Percentiles rank a stretch among this genome's conserved stretches.
Conservation (phyloP, 1,284 basidiomycete species). For the Schizopora paradoxa region DNA sequence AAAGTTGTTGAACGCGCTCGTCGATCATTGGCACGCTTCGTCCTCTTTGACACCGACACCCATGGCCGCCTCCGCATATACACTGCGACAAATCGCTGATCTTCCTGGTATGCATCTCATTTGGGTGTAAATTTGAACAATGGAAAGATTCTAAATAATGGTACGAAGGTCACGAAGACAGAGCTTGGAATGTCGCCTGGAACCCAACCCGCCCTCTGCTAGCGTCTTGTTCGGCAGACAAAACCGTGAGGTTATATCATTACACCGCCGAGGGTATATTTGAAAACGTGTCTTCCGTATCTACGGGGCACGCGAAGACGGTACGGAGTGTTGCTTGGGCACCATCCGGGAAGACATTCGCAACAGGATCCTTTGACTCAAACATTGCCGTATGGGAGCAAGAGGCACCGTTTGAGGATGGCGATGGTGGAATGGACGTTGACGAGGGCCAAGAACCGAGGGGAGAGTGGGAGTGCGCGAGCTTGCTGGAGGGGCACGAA, state of each 20-base stretch:
- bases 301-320: slow-evolving; percentile 86
- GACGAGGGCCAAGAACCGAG: slow-evolving; percentile 32
- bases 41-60: too few species aligned
- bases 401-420: slow-evolving; percentile 27
- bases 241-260: slow-evolving; percentile 80
- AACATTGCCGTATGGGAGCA: slow-evolving; percentile 92
- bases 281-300: slow-evolving; percentile 55
- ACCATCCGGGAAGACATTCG: slow-evolving; percentile 84
- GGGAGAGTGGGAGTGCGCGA: slow-evolving; percentile 82
- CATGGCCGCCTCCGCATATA: too few species aligned
- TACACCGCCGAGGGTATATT: slow-evolving; percentile 45
- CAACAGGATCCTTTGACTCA: slow-evolving; percentile 93
- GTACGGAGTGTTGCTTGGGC: slow-evolving; percentile 90
- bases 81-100: too few species aligned
- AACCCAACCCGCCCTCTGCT: slow-evolving; percentile 80
- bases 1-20: too few species aligned
- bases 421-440: slow-evolving; percentile 26
- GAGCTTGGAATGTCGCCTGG: slow-evolving; percentile 90
- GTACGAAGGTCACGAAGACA: slow-evolving; percentile 72
- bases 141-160: too few species aligned
- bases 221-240: slow-evolving; percentile 93
- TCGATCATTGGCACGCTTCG: too few species aligned
- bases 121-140: too few species aligned
- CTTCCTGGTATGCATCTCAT: too few species aligned
- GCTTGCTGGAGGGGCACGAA: slow-evolving; percentile 92